Evolutionary conservation across 331 rosid genomes (phyloP), one percentile per base, ranked within the genome.

Genomic region (Quercus tomentella): DNA sequence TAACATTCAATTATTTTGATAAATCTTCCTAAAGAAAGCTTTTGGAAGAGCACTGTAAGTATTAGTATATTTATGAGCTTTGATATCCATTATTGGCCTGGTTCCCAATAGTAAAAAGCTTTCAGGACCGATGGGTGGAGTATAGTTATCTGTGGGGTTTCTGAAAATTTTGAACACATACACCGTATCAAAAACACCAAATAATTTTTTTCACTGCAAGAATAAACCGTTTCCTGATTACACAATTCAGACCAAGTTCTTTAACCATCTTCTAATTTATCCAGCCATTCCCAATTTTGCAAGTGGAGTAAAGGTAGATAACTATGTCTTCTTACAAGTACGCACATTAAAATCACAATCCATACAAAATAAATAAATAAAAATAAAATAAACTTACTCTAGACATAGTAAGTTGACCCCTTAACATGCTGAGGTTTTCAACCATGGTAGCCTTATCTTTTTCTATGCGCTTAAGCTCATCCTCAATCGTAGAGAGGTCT

Each of bases 391-490:
- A 72, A 88, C 98, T 90, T 87, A 96, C 99, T 77, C 68, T 89
- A 75, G 91, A 89, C 87, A 93, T 80, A 62, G 96, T 76, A 87
- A 95, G 97, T 62, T 93, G 96, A 54, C 96, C 99, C 86, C 78
- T 95, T 73, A 89, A 78, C 93, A 88, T 84, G 83, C 92, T 85
- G 56, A 95, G 96, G 66, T 74, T 88, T 89, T 93, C 99, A 78
- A 80, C 90, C 80, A 89, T 88, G 22, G 91, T 49, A 76, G 93
- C 88, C 77, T 89, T 96, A 85, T 93, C 99, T 80, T 89, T 96
- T 93, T 93, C 99, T 55, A 90, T 84, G 2, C 85, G 94, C 82
- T 93, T 96, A 52, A 93, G 96, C 80, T 96, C 98, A 21, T 89
- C 93, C 80, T 96, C 98, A 54, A 78, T 94, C 1, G 92, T 20